These are phyloP conservation scores for Metarhizium brunneum DNA, from an alignment of 2,329 filamentous ascomycete genomes.

Conservation along the genomic window DNA sequence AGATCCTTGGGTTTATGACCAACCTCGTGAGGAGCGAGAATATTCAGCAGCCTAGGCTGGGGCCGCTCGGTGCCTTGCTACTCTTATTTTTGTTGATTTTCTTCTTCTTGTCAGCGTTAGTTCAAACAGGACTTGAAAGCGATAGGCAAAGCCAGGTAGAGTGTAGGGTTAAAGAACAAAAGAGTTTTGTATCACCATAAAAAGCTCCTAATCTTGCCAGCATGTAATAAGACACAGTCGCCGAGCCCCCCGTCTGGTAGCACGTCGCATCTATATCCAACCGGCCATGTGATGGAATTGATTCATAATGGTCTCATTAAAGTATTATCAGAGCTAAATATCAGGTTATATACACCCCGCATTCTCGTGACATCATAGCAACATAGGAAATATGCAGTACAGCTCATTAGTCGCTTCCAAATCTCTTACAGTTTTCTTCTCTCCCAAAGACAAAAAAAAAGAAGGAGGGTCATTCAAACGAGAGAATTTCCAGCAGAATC, in stretches of 20 bases:
- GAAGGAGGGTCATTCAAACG: neutral
- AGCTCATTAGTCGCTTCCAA: neutral
- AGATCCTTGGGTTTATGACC: neutral
- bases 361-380: neutral
- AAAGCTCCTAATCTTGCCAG: too few species aligned
- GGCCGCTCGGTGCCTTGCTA: neutral
- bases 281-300: too few species aligned
- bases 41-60: neutral
- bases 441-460: neutral
- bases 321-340: neutral
- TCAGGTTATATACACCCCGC: neutral
- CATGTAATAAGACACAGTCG: too few species aligned
- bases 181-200: too few species aligned
- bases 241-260: too few species aligned
- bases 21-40: neutral
- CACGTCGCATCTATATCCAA: too few species aligned
- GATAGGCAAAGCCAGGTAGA: too few species aligned
- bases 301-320: too few species aligned
- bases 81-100: neutral
- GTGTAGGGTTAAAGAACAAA: too few species aligned
- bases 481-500: neutral
- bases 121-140: too few species aligned
- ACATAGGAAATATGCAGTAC: neutral
- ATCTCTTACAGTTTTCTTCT: neutral
- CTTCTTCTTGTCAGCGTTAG: neutral